Conservation (phyloP, 2,329 filamentous ascomycete species). For the Aspergillaceae sp. region DNA sequence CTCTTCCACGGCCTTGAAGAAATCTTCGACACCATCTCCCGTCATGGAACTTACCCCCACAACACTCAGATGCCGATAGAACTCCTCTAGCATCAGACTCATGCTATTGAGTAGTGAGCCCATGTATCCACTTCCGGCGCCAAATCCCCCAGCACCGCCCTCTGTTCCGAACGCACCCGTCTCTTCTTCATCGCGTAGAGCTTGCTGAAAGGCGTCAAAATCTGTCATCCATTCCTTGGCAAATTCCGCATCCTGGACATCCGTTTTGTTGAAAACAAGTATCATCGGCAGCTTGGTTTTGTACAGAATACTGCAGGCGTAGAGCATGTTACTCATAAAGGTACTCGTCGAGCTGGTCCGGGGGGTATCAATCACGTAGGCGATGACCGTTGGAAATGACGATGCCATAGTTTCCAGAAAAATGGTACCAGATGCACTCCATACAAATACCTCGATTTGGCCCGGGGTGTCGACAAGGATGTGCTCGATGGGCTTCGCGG, state of each 20-base stretch:
- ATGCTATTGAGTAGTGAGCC: slow-evolving; percentile 91
- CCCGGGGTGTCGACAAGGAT: slow-evolving; percentile 93
- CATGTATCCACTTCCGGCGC: slow-evolving; percentile 88
- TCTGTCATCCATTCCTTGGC: slow-evolving; percentile 99
- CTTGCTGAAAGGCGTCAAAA: slow-evolving; percentile 89
- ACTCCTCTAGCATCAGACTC: slow-evolving; percentile 95
- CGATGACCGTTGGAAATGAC: slow-evolving; percentile 91
- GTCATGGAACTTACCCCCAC: slow-evolving; percentile 92
- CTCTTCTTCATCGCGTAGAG: slow-evolving; percentile 71
- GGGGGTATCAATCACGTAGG: slow-evolving; percentile 95
- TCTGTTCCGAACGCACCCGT: slow-evolving; percentile 65
- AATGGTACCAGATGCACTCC: slow-evolving; percentile 92
- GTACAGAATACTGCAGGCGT: slow-evolving; percentile 96
- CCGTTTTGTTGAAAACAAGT: slow-evolving; percentile 97
- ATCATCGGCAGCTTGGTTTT: slow-evolving; percentile 99
- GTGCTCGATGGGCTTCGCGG: slow-evolving; percentile 58
- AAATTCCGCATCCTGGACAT: slow-evolving; percentile 82
- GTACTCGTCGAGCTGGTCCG: slow-evolving; percentile 87
- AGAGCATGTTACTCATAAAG: slow-evolving; percentile 99
- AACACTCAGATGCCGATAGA: slow-evolving; percentile 87
- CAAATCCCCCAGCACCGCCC: slow-evolving; percentile 51
- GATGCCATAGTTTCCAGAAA: slow-evolving; percentile 86
- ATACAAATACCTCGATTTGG: slow-evolving; percentile 98
- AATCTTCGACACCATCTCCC: slow-evolving; percentile 82
- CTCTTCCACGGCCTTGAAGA: slow-evolving; percentile 78